Percentiles rank a stretch among this genome's conserved stretches.
These are phyloP conservation scores for Metschnikowia cubensis DNA, from an alignment of 805 yeast species.

Conservation along the genomic window DNA sequence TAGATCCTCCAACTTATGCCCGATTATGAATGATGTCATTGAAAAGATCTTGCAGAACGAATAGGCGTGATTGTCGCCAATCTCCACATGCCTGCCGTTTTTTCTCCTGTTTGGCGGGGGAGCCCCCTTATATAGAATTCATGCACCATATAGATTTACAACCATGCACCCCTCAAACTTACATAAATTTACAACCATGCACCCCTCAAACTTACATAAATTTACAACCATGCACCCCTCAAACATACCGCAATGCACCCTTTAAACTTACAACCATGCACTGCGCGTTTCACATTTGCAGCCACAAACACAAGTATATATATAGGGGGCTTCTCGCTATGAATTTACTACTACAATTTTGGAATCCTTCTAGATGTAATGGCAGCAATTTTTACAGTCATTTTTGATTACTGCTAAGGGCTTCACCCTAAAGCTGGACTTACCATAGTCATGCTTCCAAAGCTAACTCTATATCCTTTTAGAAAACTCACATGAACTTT, in stretches of 20 bases:
- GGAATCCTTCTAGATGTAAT: too few species aligned
- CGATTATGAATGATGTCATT: constrained; percentile 34
- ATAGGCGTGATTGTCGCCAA: not conserved
- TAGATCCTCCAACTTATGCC: constrained; percentile 32
- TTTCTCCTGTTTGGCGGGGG: not conserved
- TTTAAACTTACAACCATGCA: not conserved
- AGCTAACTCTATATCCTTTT: too few species aligned
- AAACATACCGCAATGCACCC: not conserved
- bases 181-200: not conserved
- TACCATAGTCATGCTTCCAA: too few species aligned
- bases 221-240: not conserved
- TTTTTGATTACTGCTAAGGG: too few species aligned
- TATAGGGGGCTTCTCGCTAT: not conserved
- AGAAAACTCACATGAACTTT: too few species aligned
- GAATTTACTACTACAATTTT: not conserved
- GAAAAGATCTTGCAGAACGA: constrained; percentile 29
- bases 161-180: not conserved
- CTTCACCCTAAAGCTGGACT: too few species aligned
- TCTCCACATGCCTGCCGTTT: not conserved
- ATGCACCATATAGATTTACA: not conserved
- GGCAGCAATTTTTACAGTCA: too few species aligned
- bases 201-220: not conserved
- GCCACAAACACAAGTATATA: not conserved
- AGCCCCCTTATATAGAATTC: not conserved
- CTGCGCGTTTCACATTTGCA: constrained; percentile 1